phyloP scores from a whole-genome alignment of 768 basidiomycete species.

The Lentinus tigrinus region DNA sequence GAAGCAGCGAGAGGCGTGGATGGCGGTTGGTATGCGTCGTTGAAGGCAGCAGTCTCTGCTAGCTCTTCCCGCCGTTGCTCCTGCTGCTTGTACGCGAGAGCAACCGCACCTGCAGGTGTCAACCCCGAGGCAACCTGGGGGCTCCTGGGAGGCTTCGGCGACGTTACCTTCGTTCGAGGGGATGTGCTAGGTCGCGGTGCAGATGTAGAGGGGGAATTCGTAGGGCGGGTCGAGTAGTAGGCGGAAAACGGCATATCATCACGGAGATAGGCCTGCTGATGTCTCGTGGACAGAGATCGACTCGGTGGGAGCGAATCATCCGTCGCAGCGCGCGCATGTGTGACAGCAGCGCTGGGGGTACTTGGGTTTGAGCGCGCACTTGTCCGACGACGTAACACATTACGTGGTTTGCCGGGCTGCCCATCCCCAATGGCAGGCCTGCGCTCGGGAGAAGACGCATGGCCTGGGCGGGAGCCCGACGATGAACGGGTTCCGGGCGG shows the following conservation, averaged over 20 bases:
- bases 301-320: neutral
- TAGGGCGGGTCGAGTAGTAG: neutral
- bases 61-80: conserved; percentile 31
- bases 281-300: neutral
- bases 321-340: neutral
- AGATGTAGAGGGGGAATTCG: neutral
- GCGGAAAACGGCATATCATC: neutral
- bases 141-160: neutral
- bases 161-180: conserved; percentile 2
- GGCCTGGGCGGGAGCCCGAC: neutral
- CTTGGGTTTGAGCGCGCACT: conserved; percentile 24
- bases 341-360: conserved; percentile 14
- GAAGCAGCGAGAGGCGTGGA: neutral
- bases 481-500: neutral
- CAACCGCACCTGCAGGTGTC: conserved; percentile 48
- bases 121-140: conserved; percentile 19
- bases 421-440: conserved; percentile 2
- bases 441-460: conserved; percentile 12
- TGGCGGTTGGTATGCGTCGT: conserved; percentile 21
- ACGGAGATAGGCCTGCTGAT: neutral
- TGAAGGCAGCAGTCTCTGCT: conserved; percentile 29
- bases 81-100: conserved; percentile 48
- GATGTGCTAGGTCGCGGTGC: neutral
- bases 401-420: conserved; percentile 10
- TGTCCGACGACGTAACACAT: conserved; percentile 19